Evolutionary conservation across 164 flowering plant species (phyloP).

Genomic region (Magnolia sinica): DNA sequence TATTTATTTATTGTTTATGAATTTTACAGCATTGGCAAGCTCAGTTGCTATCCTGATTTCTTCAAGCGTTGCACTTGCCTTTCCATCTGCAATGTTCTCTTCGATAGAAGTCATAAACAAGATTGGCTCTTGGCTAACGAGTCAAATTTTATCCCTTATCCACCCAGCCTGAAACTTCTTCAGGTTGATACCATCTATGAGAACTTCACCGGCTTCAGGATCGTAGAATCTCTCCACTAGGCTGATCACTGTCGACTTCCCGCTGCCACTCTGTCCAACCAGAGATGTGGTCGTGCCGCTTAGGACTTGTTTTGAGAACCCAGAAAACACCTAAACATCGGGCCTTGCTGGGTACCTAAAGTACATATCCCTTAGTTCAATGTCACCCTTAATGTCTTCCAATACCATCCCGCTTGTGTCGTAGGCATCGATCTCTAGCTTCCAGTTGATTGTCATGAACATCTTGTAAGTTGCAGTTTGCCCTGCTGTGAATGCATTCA

Average conservation of each 20-base stretch:
- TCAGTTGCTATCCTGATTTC: slow-evolving; percentile 55
- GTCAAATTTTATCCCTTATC: slow-evolving; percentile 61
- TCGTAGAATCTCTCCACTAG: slow-evolving; percentile 78
- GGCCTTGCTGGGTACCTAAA: slow-evolving; percentile 82
- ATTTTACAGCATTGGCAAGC: slow-evolving; percentile 72
- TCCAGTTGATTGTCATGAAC: slow-evolving; percentile 63
- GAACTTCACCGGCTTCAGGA: slow-evolving; percentile 69
- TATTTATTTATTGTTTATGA: slow-evolving; percentile 40
- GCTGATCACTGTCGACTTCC: slow-evolving; percentile 75
- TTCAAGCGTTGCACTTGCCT: slow-evolving; percentile 48
- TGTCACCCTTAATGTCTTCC: slow-evolving; percentile 59
- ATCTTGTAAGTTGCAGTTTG: slow-evolving; percentile 76
- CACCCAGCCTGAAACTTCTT: slow-evolving; percentile 50
- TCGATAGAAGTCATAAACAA: slow-evolving; percentile 55
- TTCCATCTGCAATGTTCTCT: slow-evolving; percentile 70
- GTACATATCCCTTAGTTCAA: slow-evolving; percentile 64
- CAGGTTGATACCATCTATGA: slow-evolving; percentile 60
- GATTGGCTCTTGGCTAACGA: slow-evolving; percentile 72
- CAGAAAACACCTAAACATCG: slow-evolving; percentile 60
- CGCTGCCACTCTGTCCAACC: slow-evolving; percentile 88
- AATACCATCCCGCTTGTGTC: slow-evolving; percentile 40
- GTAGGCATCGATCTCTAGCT: slow-evolving; percentile 50
- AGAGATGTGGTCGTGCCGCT: slow-evolving; percentile 64
- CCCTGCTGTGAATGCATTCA: slow-evolving; percentile 64
- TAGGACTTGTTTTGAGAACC: slow-evolving; percentile 50